These are phyloP conservation scores for Aechmea fasciata DNA, from an alignment of 176 grass and related monocot species.

Conservation along the genomic window DNA sequence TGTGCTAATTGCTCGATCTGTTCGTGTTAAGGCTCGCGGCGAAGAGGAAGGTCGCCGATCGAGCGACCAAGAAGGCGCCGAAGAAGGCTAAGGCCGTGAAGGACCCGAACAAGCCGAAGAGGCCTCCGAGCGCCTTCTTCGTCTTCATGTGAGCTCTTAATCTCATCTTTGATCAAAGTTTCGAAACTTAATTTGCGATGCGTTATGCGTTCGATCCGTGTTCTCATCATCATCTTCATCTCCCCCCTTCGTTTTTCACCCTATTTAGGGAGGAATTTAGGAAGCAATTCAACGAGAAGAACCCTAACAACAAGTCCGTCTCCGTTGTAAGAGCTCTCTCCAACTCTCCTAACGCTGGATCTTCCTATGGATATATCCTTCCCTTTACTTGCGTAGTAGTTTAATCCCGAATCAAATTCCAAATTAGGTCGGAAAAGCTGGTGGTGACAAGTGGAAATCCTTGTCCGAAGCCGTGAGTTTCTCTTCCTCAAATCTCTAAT, in stretches of 20 bases:
- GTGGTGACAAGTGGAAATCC: slow-evolving; percentile 91
- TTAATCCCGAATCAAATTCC: slow-evolving; percentile 10
- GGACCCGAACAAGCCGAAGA: slow-evolving; percentile 93
- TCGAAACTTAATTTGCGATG: too few species aligned
- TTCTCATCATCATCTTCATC: background rate
- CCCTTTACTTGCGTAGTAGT: background rate
- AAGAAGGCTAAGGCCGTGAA: slow-evolving; percentile 60
- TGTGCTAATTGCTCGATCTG: background rate
- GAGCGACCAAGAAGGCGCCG: slow-evolving; percentile 26
- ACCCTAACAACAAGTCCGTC: slow-evolving; percentile 87
- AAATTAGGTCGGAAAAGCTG: slow-evolving; percentile 79
- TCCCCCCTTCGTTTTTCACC: background rate
- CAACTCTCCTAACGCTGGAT: background rate
- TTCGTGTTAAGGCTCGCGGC: slow-evolving; percentile 38
- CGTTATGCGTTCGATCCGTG: background rate
- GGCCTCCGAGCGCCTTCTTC: slow-evolving; percentile 80
- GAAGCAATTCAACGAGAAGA: slow-evolving; percentile 88
- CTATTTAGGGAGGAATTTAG: slow-evolving; percentile 72
- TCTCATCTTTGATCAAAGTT: background rate
- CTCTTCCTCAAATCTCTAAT: background rate
- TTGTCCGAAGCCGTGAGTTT: slow-evolving; percentile 50
- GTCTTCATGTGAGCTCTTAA: slow-evolving; percentile 52
- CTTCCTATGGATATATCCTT: background rate
- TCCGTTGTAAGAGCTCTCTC: slow-evolving; percentile 40
- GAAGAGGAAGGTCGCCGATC: slow-evolving; percentile 55